These are phyloP conservation scores for Emergomyces orientalis DNA, from an alignment of 2,329 filamentous ascomycete species.

Conservation along the genomic window DNA sequence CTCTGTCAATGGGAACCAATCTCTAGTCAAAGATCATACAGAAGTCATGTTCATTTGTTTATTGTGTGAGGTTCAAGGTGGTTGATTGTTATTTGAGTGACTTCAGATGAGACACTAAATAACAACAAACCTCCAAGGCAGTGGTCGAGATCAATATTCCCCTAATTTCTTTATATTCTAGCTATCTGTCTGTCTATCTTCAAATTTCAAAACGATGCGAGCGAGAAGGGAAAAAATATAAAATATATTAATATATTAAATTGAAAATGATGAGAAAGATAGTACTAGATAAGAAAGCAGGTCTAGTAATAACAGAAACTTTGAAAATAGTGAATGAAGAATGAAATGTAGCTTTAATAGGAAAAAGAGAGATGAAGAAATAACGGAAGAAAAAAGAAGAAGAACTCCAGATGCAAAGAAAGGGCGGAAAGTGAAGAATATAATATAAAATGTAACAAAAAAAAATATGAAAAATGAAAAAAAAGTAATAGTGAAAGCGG, in stretches of 20 bases:
- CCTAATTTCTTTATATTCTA: too few relatives aligned
- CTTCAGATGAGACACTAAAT: too few relatives aligned
- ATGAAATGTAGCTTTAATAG: neutral
- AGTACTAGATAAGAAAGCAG: neutral
- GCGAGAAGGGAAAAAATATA: neutral
- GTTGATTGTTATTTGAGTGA: too few relatives aligned
- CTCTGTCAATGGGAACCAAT: too few relatives aligned
- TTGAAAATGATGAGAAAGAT: neutral
- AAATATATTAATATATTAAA: too few relatives aligned
- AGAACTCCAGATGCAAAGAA: neutral
- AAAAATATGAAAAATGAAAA: neutral
- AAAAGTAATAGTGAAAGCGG: neutral
- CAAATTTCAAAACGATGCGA: too few relatives aligned
- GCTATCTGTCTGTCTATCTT: neutral
- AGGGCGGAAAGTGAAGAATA: neutral
- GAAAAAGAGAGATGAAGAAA: neutral
- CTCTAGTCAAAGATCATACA: too few relatives aligned
- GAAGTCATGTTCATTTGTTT: too few relatives aligned
- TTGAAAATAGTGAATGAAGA: neutral
- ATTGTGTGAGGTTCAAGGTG: too few relatives aligned
- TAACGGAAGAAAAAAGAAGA: neutral
- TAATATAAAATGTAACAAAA: neutral
- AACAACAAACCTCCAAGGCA: too few relatives aligned
- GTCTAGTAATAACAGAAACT: neutral
- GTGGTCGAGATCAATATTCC: too few relatives aligned